Base-by-base conservation (phyloP, 768 basidiomycete species). In the Mrakia frigida region DNA sequence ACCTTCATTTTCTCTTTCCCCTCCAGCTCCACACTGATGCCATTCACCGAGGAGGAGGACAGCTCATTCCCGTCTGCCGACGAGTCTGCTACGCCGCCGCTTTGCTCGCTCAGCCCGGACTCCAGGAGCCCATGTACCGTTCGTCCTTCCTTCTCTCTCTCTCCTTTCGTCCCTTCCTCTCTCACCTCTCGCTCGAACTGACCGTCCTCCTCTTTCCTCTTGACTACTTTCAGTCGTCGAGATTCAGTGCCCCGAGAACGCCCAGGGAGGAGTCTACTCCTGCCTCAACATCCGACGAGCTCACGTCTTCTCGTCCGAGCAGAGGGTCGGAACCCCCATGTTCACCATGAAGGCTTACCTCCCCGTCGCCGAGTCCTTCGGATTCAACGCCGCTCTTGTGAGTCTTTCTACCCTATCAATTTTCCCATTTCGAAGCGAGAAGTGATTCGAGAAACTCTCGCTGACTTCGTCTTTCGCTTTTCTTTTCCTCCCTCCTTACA, bases 21-120 rank as follows among this genome's bases (percentile, higher is more conserved):
- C 61, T 78, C 5, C 82, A 94, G 92, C 88, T 99, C 74, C 97
- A 99, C 85, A 87, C 97, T 83, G 96, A 99, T 88, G 95, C 96
- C 79, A 98, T 99, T 84, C 97, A 99, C 85, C 92, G 96, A 87
- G 96, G 97, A 84, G 95, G 95, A 87, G 96, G 96, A 85, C 85
- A 99, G 85, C 88, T 98, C 82, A 98, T 99, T 85, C 96, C 96
- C 75, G 95, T 93, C 53, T 93, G 91, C 85, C 91, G 97, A 85
- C 92, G 97, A 83, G 96, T 90, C 80, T 92, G 91, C 82, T 98
- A 98, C 85, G 96, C 97, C 79, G 94, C 96, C 72, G 92, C 93
- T 84, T 83, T 98, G 80, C 90, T 99, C 80, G 94, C 95, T 78
- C 87, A 87, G 16, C 97, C 97, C 60, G 88, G 88, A 85, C 88